phyloP scores from a whole-genome alignment of 768 basidiomycete genomes.

The Rhodotorula sphaerocarpa region DNA sequence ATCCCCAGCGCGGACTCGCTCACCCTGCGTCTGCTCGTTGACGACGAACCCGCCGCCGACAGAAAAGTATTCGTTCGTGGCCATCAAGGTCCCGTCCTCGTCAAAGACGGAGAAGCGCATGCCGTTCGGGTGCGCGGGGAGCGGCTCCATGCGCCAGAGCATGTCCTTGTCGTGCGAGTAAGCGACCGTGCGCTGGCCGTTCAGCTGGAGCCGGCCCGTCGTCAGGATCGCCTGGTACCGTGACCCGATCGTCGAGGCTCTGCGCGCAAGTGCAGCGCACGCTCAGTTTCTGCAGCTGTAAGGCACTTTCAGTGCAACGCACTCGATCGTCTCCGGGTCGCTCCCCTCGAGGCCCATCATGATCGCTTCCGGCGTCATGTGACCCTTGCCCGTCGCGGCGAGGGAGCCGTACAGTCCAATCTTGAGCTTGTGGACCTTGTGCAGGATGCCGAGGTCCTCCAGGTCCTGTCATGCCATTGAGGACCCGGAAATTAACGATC shows the following conservation, averaged over 20 bases:
- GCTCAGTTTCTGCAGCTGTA: too few species aligned
- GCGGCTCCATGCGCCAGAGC: constrained; percentile 79
- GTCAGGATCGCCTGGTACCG: constrained; percentile 51
- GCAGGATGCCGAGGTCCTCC: constrained; percentile 58
- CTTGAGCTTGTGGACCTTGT: constrained; percentile 71
- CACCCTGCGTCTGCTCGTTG: constrained; percentile 85
- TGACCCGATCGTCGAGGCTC: constrained; percentile 13
- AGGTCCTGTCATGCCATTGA: too few species aligned
- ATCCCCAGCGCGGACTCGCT: constrained; percentile 2
- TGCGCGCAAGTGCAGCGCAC: neutral
- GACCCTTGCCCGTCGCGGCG: constrained; percentile 66
- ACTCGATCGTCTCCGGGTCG: constrained; percentile 85
- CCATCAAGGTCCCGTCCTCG: constrained; percentile 71
- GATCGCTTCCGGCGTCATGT: constrained; percentile 44
- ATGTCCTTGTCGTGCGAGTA: constrained; percentile 87
- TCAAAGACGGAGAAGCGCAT: constrained; percentile 85
- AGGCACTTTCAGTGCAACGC: constrained; percentile 49
- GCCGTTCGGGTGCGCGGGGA: constrained; percentile 69
- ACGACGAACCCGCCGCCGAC: constrained; percentile 93
- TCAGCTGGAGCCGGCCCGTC: constrained; percentile 61
- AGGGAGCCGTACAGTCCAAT: constrained; percentile 86
- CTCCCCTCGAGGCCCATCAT: constrained; percentile 38
- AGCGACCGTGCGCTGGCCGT: constrained; percentile 63
- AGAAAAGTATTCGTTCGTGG: constrained; percentile 79
- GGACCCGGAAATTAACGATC: too few species aligned